Evolutionary conservation across 257 asterid species (phyloP), one percentile per base, ranked within the genome.

Genomic region (Petunia axillaris): DNA sequence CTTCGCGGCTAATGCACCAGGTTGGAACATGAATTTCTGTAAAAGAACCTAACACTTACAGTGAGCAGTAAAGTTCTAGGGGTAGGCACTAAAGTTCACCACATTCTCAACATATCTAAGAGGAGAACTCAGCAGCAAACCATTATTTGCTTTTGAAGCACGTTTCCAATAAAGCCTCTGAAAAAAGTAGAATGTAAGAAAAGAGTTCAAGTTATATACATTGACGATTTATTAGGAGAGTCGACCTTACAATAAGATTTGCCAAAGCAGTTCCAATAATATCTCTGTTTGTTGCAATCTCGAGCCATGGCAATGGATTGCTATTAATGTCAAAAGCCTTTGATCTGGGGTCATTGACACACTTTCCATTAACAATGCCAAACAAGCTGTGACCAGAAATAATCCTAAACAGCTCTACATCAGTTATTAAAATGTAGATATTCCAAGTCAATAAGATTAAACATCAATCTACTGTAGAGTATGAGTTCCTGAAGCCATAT

Each of bases 171-270:
- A 25, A 25, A 36, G 97, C 94, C 71, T 93, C 91, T 82, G 93
- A 93, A 97, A 97, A 93, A 84, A 93, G 90, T 60, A 94, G 93
- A 87, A 96, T 91, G 97, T 94, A 96, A 83, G 88, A 85, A 46
- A 76, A 57, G 67, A n/a, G 39, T 53, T 67, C 8, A 48, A 25
- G 25, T 25, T 25, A 25, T 25, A 25, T 25, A 25, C 25, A 25
- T 25, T 25, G 25, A 25, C 25, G 25, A 25, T 59, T 13, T 59
- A 6, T 13, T 6, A 59, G 60, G 4, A 14, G 43, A 70, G 37
- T 46, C 14, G 71, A 80, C 81, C 97, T 90, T 86, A 94, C 98
- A 78, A 93, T 93, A 87, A 93, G 84, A 89, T 93, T 94, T 77
- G 97, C 97, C 89, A 94, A 87, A 77, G 97, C 91, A 83, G 93